Evolutionary conservation across 2,329 filamentous ascomycete species (phyloP).

Genomic region (Fusarium incarnatum): DNA sequence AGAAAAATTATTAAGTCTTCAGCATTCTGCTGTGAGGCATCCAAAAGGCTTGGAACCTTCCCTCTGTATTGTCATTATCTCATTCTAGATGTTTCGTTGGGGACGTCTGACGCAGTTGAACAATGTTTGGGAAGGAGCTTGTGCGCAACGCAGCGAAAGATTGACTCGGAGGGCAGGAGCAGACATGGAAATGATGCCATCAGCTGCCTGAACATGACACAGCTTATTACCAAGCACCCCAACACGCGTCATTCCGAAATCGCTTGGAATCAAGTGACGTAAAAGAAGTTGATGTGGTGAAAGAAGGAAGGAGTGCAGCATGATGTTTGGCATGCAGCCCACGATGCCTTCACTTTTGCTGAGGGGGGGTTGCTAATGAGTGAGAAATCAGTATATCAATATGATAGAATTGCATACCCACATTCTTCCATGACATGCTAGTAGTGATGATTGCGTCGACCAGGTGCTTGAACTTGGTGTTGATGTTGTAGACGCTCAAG

Average conservation of each 20-base stretch:
- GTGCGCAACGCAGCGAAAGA: too few relatives aligned
- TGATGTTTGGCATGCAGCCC: too few relatives aligned
- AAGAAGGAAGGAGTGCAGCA: neutral
- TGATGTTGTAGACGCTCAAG: neutral
- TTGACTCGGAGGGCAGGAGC: slow-evolving; percentile 4
- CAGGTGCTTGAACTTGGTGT: neutral
- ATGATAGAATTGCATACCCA: neutral
- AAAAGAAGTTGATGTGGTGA: neutral
- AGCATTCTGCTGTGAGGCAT: neutral
- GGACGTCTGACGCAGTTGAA: neutral
- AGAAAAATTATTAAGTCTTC: neutral
- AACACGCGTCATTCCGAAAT: neutral
- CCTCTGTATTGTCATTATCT: neutral
- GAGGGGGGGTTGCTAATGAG: neutral
- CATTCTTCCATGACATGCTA: neutral
- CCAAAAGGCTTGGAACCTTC: neutral
- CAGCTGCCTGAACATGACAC: neutral
- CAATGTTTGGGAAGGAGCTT: slow-evolving; percentile 9
- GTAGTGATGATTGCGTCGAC: neutral
- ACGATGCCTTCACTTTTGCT: neutral
- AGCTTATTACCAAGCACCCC: neutral
- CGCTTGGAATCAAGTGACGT: neutral
- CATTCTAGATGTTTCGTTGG: slow-evolving; percentile 7
- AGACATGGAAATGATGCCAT: neutral
- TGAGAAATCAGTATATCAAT: neutral